Evolutionary conservation across 1,139 yeast species (phyloP), one percentile per base, ranked within the genome.

Genomic region (Pichia sp.): DNA sequence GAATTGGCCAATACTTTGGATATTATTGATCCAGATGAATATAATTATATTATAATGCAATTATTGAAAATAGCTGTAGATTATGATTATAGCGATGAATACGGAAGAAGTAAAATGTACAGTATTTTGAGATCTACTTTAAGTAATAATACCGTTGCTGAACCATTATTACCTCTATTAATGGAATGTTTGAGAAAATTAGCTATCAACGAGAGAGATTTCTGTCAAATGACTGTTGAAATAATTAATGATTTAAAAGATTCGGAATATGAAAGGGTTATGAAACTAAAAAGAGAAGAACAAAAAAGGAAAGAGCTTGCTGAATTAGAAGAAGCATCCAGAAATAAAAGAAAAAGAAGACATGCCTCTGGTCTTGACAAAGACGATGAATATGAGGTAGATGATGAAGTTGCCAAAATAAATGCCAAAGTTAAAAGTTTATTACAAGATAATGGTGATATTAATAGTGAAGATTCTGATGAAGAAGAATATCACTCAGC

Each of bases 21-120:
- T 5, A 55, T 65, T 11, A 46, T 56, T 1, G 74, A 73, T 43
- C 70, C 76, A 22, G 69, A 68, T 30, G 92, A 84, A 47, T 61
- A 81, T 33, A 90, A 87, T 54, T 90, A 82, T 57, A 78, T 89
- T 40, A 74, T 87, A 39, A 79, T 80, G 49, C 96, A 92, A 60
- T 62, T 94, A 30, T 63, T 92, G 35, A 65, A 70, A 8, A 76
- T 87, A 34, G 82, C 92, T 0, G 74, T 74, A 37, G 78, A 78
- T 34, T 85, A 82, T 59, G 98, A 92, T 61, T 87, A 79, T 57
- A 83, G 90, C 53, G 98, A 92, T 65, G 97, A 90, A 62, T 77
- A 86, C 42, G 97, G 97, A 6, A 77, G 97, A 59, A 74, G 96
- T 60, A 79, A 81, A 41, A 82, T 87, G 80, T 66, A 87, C 38